These are phyloP conservation scores for Oryza glaberrima DNA, from an alignment of 176 grass and related monocot species.

Conservation along the genomic window DNA sequence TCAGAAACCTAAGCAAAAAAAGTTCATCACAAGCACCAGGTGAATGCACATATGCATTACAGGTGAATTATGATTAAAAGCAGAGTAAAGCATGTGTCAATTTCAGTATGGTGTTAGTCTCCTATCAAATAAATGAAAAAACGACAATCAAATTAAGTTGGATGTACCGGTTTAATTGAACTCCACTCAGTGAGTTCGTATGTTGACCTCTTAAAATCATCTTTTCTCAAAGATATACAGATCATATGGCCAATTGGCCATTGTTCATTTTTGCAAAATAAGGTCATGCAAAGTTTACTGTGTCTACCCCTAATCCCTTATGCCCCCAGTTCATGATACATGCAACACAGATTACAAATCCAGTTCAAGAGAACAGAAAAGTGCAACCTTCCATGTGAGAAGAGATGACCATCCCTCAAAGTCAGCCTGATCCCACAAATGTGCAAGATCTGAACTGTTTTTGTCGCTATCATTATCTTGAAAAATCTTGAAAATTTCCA, in stretches of 20 bases:
- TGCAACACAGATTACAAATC: not conserved
- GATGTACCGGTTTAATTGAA: not conserved
- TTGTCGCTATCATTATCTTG: conserved; percentile 62
- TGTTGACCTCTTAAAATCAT: not conserved
- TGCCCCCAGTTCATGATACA: not conserved
- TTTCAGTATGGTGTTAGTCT: no score
- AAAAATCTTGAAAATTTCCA: conserved; percentile 87
- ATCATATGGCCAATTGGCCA: not conserved
- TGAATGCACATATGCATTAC: no score
- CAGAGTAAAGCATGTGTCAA: no score
- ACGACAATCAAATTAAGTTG: not conserved
- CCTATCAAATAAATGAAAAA: no score
- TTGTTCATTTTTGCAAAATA: not conserved
- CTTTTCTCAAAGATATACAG: not conserved
- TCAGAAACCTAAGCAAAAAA: no score
- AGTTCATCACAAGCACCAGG: no score
- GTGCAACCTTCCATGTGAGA: conserved; percentile 93
- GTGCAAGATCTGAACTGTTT: conserved; percentile 50
- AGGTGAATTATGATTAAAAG: no score
- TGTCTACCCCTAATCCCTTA: not conserved
- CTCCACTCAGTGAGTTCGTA: not conserved
- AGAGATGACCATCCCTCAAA: conserved; percentile 90
- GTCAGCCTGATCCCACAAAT: conserved; percentile 90
- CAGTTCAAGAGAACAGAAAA: conserved; percentile 36
- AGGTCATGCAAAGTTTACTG: not conserved